Evolutionary conservation across 441 rosid species (phyloP).

Genomic region (Mallotus repandus): DNA sequence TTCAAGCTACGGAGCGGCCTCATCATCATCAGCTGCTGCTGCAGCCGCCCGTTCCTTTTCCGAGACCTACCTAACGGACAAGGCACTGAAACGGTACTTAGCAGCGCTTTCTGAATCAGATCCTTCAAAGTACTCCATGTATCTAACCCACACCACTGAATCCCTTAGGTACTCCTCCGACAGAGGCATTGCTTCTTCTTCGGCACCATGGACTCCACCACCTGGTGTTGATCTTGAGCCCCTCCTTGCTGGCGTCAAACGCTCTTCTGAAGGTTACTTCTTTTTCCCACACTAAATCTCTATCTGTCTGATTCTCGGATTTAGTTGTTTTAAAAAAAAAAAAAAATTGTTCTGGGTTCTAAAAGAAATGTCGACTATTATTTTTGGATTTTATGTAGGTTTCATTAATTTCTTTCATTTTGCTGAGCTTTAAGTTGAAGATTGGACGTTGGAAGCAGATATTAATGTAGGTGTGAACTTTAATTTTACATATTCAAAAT

Average conservation of each 20-base stretch:
- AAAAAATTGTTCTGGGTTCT: not conserved
- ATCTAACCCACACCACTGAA: slow-evolving; percentile 29
- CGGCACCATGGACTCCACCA: slow-evolving; percentile 42
- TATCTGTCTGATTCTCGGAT: not conserved
- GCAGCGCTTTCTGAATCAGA: slow-evolving; percentile 17
- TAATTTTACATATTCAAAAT: too few relatives aligned
- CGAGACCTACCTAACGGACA: slow-evolving; percentile 22
- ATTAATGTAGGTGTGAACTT: too few relatives aligned
- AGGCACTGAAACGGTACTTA: not conserved
- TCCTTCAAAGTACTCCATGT: slow-evolving; percentile 34
- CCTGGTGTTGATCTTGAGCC: slow-evolving; percentile 59
- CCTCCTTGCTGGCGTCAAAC: slow-evolving; percentile 56
- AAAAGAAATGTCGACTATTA: too few relatives aligned
- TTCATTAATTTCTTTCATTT: too few relatives aligned
- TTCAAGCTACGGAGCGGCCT: slow-evolving; percentile 36
- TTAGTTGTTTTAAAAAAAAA: too few relatives aligned
- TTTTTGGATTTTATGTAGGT: too few relatives aligned
- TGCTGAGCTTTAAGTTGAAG: too few relatives aligned
- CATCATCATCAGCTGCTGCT: slow-evolving; percentile 34
- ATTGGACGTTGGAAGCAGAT: too few relatives aligned
- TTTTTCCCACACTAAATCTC: not conserved
- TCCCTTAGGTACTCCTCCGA: slow-evolving; percentile 27
- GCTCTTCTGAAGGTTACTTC: slow-evolving; percentile 62
- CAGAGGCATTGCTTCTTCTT: slow-evolving; percentile 22
- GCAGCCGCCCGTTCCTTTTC: slow-evolving; percentile 6